Evolutionary conservation across 257 asterid species (phyloP).

Genomic region (Vinca minor): DNA sequence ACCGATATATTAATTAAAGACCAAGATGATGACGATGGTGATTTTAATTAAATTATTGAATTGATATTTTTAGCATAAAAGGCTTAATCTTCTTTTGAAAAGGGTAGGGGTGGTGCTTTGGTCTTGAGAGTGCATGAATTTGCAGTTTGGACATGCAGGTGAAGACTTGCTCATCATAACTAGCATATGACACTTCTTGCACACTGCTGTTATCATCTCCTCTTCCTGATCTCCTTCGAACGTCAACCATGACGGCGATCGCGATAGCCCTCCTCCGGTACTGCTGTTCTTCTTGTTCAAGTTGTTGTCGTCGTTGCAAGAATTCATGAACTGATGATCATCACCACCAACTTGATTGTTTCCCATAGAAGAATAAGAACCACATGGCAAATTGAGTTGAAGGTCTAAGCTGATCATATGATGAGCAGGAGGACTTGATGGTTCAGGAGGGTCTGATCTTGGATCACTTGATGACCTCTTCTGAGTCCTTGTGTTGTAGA

Average conservation of each 20-base stretch:
- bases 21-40: no score
- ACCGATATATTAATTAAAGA: not conserved
- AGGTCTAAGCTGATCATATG: constrained; percentile 72
- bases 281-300: constrained; percentile 5
- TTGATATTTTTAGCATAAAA: constrained; percentile 16
- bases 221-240: constrained; percentile 49
- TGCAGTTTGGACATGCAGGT: constrained; percentile 74
- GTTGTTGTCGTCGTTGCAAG: not conserved
- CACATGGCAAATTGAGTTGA: constrained; percentile 53
- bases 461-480: constrained; percentile 42
- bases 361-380: constrained; percentile 22
- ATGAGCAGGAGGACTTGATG: constrained; percentile 17
- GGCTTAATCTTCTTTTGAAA: constrained; percentile 32
- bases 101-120: constrained; percentile 19
- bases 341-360: constrained; percentile 15
- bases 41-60: not conserved
- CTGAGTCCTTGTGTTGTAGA: constrained; percentile 47
- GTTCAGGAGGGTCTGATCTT: constrained; percentile 24
- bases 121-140: constrained; percentile 46
- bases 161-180: constrained; percentile 65
- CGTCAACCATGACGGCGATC: constrained; percentile 54
- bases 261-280: constrained; percentile 21
- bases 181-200: constrained; percentile 68
- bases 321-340: constrained; percentile 5
- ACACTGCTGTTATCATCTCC: constrained; percentile 70